Percentiles rank a stretch among this genome's conserved stretches.
phyloP scores from a whole-genome alignment of 768 basidiomycete genomes.

The Plicaturopsis crispa region DNA sequence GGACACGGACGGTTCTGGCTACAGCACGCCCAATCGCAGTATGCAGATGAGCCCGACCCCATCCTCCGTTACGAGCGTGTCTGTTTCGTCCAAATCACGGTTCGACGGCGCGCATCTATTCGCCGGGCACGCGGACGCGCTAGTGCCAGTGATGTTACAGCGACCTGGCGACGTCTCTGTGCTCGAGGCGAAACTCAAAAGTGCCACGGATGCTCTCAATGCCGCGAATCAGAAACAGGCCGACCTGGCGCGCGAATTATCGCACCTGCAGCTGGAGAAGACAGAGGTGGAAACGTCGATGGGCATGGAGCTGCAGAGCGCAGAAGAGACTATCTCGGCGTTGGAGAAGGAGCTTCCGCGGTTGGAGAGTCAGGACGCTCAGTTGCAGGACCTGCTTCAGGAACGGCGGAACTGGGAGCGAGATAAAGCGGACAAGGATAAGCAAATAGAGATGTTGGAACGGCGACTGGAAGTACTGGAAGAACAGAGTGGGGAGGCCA shows the following conservation, averaged over 20 bases:
- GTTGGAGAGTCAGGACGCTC: slow-evolving; percentile 38
- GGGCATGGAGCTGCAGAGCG: slow-evolving; percentile 56
- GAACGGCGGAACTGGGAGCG: slow-evolving; percentile 45
- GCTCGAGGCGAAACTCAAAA: slow-evolving; percentile 61
- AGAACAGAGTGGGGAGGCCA: slow-evolving; percentile 30
- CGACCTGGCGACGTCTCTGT: slow-evolving; percentile 29
- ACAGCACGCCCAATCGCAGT: slow-evolving; percentile 43
- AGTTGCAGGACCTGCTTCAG: slow-evolving; percentile 37
- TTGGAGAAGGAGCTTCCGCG: slow-evolving; percentile 49
- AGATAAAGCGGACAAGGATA: slow-evolving; percentile 34
- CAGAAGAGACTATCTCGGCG: slow-evolving; percentile 55
- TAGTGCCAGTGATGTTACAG: slow-evolving; percentile 37
- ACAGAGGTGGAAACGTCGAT: slow-evolving; percentile 58
- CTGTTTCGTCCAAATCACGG: slow-evolving; percentile 39
- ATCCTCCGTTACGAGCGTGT: slow-evolving; percentile 31
- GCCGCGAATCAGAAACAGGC: slow-evolving; percentile 55
- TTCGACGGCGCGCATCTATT: slow-evolving; percentile 85
- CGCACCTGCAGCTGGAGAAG: slow-evolving; percentile 59
- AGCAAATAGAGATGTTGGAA: slow-evolving; percentile 30
- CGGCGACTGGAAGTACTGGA: slow-evolving; percentile 35
- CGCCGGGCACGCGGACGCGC: slow-evolving; percentile 68
- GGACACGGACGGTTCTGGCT: slow-evolving; percentile 39
- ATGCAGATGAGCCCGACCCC: slow-evolving; percentile 42
- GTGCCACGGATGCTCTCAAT: slow-evolving; percentile 49
- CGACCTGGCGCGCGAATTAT: slow-evolving; percentile 54